Evolutionary conservation across 768 basidiomycete species (phyloP).

Genomic region (Tulasnella sp.): DNA sequence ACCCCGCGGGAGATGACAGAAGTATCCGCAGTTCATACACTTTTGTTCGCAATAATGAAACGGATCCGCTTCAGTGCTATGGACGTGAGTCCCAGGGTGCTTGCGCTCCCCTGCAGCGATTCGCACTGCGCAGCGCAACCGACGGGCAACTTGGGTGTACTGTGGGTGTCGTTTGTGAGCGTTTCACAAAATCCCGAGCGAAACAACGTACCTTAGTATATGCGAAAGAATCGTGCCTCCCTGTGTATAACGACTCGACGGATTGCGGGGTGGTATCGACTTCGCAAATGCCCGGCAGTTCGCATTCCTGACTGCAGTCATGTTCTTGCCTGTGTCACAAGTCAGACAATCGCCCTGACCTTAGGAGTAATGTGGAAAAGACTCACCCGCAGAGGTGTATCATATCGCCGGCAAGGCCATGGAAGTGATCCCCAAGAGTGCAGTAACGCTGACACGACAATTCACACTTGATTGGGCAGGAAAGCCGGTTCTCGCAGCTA

Average conservation of each 20-base stretch:
- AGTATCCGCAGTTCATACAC: constrained; percentile 45
- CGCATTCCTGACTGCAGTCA: constrained; percentile 34
- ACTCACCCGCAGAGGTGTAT: constrained; percentile 48
- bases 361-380: background rate
- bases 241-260: constrained; percentile 49
- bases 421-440: constrained; percentile 37
- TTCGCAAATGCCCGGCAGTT: constrained; percentile 39
- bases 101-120: constrained; percentile 33
- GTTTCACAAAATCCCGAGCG: background rate
- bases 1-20: constrained; percentile 46
- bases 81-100: constrained; percentile 39
- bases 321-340: constrained; percentile 38
- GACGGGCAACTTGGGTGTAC: constrained; percentile 35
- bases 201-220: constrained; percentile 42
- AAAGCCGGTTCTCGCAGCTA: constrained; percentile 35
- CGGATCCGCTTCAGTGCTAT: constrained; percentile 33
- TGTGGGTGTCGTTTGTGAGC: background rate
- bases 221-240: constrained; percentile 46
- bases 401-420: constrained; percentile 32
- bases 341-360: background rate
- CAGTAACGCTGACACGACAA: constrained; percentile 50
- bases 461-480: constrained; percentile 43
- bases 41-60: constrained; percentile 46
- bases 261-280: constrained; percentile 47
- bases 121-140: constrained; percentile 36